These are phyloP conservation scores for Xerocomus spinulosus DNA, from an alignment of 768 basidiomycete genomes.

Conservation along the genomic window DNA sequence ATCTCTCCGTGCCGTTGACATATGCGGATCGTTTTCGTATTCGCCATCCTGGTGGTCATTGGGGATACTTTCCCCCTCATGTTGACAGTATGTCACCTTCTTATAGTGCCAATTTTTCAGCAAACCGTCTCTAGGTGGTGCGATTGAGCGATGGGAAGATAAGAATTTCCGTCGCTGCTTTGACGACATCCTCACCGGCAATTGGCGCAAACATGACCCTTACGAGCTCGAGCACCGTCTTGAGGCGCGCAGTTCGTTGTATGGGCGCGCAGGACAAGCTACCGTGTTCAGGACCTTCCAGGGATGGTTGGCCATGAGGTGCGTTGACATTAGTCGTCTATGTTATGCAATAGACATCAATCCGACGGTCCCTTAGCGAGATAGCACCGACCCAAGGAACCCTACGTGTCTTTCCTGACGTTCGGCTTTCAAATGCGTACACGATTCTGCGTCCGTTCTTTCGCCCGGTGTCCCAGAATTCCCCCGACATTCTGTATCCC, in stretches of 20 bases:
- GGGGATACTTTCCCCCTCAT: conserved; percentile 52
- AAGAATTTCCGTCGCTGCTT: conserved; percentile 54
- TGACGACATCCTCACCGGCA: conserved; percentile 52
- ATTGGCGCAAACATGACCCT: conserved; percentile 64
- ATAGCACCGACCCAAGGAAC: conserved; percentile 69
- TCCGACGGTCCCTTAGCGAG: conserved; percentile 36
- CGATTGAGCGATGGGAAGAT: conserved; percentile 76
- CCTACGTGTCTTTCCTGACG: conserved; percentile 62
- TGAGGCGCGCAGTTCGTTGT: conserved; percentile 58
- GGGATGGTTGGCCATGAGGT: conserved; percentile 76
- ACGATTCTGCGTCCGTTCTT: conserved; percentile 77
- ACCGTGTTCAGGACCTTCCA: conserved; percentile 63
- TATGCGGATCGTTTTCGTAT: conserved; percentile 78
- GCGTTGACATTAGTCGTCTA: conserved; percentile 3
- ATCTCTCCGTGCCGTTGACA: conserved; percentile 55
- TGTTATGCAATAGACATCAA: neutral
- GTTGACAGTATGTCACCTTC: conserved; percentile 42
- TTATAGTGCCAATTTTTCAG: neutral
- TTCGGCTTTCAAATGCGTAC: conserved; percentile 65
- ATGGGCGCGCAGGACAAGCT: conserved; percentile 51
- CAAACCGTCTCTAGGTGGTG: conserved; percentile 44
- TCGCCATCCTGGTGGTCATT: conserved; percentile 57
- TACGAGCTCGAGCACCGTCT: conserved; percentile 59
- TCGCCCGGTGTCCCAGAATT: conserved; percentile 40
- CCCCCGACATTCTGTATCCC: conserved; percentile 41